A percentile compares a stretch with the other conserved stretches of the same genome.
phyloP scores from a whole-genome alignment of 2,329 filamentous ascomycete genomes.

The Colletotrichum costaricense region DNA sequence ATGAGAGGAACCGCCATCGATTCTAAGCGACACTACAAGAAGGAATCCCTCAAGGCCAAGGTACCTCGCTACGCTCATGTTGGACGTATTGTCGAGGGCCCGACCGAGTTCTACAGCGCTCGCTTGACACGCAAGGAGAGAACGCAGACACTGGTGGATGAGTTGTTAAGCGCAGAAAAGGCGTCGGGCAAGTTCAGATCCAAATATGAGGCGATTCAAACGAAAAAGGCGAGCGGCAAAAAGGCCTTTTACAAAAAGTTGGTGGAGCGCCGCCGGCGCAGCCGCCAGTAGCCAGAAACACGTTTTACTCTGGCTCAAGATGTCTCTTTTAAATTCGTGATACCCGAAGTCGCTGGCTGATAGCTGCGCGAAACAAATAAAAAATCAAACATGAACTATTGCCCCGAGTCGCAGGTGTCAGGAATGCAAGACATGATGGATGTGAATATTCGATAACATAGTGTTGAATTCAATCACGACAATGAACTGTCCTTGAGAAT shows the following conservation, averaged over 20 bases:
- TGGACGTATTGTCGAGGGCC: conserved; percentile 87
- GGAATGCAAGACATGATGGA: neutral
- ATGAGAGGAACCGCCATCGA: conserved; percentile 87
- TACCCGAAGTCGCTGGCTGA: neutral
- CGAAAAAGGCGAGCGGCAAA: conserved; percentile 85
- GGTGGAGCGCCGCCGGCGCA: conserved; percentile 55
- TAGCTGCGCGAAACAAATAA: neutral
- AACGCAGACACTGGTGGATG: conserved; percentile 87
- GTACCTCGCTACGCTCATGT: conserved; percentile 88
- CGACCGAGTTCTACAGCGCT: conserved; percentile 86
- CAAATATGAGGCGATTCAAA: conserved; percentile 89
- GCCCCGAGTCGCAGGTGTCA: too few species aligned
- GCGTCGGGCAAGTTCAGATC: conserved; percentile 79
- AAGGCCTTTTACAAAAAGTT: conserved; percentile 90
- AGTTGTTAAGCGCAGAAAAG: conserved; percentile 78
- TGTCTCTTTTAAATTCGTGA: neutral
- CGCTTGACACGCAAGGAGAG: conserved; percentile 88
- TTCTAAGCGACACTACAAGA: conserved; percentile 91
- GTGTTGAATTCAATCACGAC: neutral
- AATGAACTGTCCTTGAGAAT: neutral
- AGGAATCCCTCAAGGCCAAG: conserved; percentile 77
- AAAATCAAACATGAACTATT: too few species aligned
- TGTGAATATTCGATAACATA: neutral
- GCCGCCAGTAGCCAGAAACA: conserved; percentile 14
- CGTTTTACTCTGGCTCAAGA: neutral